phyloP scores from a whole-genome alignment of 2,329 filamentous ascomycete genomes.

The Dactylonectria estremocensis region DNA sequence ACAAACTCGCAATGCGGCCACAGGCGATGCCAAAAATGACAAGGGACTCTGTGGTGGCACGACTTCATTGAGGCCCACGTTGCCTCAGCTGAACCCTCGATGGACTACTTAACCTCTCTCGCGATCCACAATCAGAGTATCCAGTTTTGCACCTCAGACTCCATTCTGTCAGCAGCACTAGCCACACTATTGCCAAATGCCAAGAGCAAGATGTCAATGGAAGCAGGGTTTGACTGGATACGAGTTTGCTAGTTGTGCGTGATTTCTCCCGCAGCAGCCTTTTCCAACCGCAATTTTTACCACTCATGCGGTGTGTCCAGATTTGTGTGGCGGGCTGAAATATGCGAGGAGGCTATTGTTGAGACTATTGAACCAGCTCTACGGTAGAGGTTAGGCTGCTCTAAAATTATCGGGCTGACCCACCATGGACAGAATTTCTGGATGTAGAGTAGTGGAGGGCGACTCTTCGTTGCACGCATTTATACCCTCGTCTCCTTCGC shows the following conservation, averaged over 20 bases:
- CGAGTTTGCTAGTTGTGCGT: neutral
- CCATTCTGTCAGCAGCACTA: too few relatives aligned
- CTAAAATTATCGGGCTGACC: neutral
- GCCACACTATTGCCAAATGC: too few relatives aligned
- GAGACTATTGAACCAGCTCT: constrained; percentile 33
- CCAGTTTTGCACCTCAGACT: too few relatives aligned
- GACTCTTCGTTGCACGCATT: neutral
- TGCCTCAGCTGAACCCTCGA: too few relatives aligned
- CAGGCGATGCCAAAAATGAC: too few relatives aligned
- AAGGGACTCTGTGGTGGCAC: too few relatives aligned
- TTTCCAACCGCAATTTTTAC: neutral
- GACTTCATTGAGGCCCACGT: too few relatives aligned
- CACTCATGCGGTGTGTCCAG: neutral
- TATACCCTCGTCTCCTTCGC: neutral
- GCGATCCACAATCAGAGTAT: too few relatives aligned
- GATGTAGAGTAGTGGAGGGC: neutral
- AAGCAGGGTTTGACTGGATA: too few relatives aligned
- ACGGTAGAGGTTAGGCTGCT: constrained; percentile 14
- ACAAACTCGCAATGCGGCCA: too few relatives aligned
- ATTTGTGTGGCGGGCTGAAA: constrained; percentile 20
- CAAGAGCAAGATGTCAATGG: too few relatives aligned
- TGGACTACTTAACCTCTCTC: too few relatives aligned
- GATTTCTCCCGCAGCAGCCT: neutral
- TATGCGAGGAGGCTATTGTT: constrained; percentile 14
- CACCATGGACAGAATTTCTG: neutral